Percentiles rank a stretch among this genome's conserved stretches.
These are phyloP conservation scores for Zanthoxylum bungeanum DNA, from an alignment of 345 rosid genomes.

Conservation along the genomic window DNA sequence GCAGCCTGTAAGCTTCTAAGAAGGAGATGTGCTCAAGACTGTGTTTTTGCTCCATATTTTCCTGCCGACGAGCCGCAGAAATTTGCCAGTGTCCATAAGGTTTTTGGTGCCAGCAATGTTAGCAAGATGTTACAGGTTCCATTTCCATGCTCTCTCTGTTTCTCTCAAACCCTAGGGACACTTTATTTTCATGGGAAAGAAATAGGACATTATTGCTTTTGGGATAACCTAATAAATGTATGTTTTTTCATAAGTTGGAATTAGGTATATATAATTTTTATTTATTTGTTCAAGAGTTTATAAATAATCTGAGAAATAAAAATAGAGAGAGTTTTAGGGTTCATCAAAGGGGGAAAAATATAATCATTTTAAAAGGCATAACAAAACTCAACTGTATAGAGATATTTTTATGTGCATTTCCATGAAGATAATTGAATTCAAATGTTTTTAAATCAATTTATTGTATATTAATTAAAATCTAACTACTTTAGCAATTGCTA, in stretches of 20 bases:
- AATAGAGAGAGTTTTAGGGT: too few species aligned
- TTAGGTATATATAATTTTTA: background rate
- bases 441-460: background rate
- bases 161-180: background rate
- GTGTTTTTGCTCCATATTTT: conserved; percentile 87
- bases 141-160: conserved; percentile 7
- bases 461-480: background rate
- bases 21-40: conserved; percentile 73
- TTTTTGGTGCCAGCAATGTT: conserved; percentile 97
- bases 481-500: background rate
- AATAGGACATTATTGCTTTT: background rate
- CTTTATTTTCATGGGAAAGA: background rate
- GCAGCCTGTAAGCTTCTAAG: conserved; percentile 92
- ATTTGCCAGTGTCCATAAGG: conserved; percentile 83
- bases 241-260: background rate
- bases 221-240: background rate
- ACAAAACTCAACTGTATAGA: too few species aligned
- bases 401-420: background rate
- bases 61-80: conserved; percentile 86
- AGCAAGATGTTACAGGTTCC: conserved; percentile 88
- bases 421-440: background rate
- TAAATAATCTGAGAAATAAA: too few species aligned
- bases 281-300: background rate
- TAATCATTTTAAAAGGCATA: too few species aligned
- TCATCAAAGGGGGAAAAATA: too few species aligned